Percentiles rank a stretch among this genome's conserved stretches.
These are phyloP conservation scores for Aspergillus homomorphus DNA, from an alignment of 495 filamentous ascomycete genomes.

Conservation along the genomic window DNA sequence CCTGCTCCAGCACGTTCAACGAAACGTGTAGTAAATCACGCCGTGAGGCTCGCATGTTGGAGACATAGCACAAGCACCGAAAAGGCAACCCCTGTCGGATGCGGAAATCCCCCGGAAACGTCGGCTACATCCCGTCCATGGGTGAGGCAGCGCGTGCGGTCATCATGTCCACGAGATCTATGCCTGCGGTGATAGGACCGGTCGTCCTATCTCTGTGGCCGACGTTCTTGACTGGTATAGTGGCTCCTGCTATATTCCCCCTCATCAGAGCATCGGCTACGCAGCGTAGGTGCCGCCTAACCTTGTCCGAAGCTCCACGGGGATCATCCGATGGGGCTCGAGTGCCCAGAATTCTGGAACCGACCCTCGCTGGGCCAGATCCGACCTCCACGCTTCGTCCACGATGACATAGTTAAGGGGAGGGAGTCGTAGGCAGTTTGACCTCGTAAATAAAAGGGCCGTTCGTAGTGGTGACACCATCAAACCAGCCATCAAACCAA, in stretches of 20 bases:
- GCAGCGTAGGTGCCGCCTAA: conserved; percentile 5
- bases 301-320: conserved; percentile 14
- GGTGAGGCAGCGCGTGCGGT: neutral
- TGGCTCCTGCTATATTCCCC: neutral
- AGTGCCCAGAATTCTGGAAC: conserved; percentile 16
- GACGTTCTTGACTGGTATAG: neutral
- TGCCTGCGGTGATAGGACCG: neutral
- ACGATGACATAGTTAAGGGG: neutral
- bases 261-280: neutral
- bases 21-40: neutral
- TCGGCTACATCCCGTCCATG: neutral
- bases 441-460: conserved; percentile 1
- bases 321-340: conserved; percentile 17
- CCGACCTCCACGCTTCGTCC: conserved; percentile 14
- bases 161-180: neutral
- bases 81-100: neutral
- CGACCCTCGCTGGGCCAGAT: conserved; percentile 11
- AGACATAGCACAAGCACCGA: neutral
- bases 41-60: neutral
- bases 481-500: neutral
- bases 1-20: neutral
- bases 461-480: neutral
- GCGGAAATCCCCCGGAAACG: neutral
- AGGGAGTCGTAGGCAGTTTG: neutral
- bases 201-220: neutral